Base-by-base conservation (phyloP, 2,329 filamentous ascomycete species). In the Paracoccidioides brasiliensis region DNA sequence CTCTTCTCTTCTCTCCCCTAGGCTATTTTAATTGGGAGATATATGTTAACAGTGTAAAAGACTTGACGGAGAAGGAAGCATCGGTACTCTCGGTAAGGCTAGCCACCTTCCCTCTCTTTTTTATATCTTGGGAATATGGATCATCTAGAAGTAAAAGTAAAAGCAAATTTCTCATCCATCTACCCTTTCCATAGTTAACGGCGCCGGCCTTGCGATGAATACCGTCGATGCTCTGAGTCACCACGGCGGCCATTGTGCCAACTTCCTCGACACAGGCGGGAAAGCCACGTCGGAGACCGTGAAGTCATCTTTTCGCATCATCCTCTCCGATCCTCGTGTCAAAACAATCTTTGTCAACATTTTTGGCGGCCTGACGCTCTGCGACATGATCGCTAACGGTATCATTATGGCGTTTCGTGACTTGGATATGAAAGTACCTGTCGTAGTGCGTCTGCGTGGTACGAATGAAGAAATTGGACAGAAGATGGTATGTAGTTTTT, bases 171-270 rank as follows among this genome's bases (percentile, higher is more conserved):
- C 33, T 50, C 7, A 38, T 9, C 33, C 6, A 14, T 40, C 5
- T 4, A 12, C 45, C 2, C 33, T 35, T 44, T 35, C 48, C 33
- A 54, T 60, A 60, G 88, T 95, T 60, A 95, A 95, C 65, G 89
- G 90, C 45, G 90, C 90, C 0, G 90, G 90, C 0, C 78, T 95
- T 1, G 89, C 89, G 0, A 93, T 95, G 86, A 93, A 93, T 67
- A 95, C 89, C 0, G 83, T 90, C 57, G 90, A 95, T 67, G 85
- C 86, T 0, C 80, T 95, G 1, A 76, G 79, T 2, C 72, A 81
- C 10, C 80, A 81, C 55, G 84, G 84, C 7, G 87, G 87, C 1
- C 71, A 76, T 38, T 84, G 84, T 30, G 82, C 88, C 9, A 95
- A 95, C 64, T 95, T 95, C 68, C 77, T 95, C 55, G 90, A 95